Base-by-base conservation (phyloP, 2,329 filamentous ascomycete species). In the Claviceps capensis region DNA sequence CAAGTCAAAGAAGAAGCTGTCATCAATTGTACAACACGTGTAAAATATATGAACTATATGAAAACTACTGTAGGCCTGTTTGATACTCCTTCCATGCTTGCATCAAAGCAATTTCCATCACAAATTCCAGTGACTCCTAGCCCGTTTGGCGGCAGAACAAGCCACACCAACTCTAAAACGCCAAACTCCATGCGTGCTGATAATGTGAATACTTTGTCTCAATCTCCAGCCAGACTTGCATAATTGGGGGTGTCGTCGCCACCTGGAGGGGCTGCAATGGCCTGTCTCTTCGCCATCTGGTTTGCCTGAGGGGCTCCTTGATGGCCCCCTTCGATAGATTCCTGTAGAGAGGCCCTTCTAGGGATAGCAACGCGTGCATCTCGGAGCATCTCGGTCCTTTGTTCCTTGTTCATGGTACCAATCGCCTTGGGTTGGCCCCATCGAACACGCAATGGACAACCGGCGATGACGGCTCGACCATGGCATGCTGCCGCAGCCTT, bases 381-480 rank as follows among this genome's bases (percentile, higher is more conserved):
- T 38, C 83, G 79, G 22, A 90, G 82, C 73, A 95, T 88, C 62
- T 85, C 79, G 58, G 85, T 76, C 44, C 91, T 79, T 65, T 95
- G 80, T 51, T 96, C 89, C 55, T 85, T 84, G 57, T 95, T 87
- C 82, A 97, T 86, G 23, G 81, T 94, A 52, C 95, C 93, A 52
- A 98, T 76, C 1, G 91, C 85, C 71, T 89, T 93, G 16, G 94
- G 91, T 64, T 86, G 85, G 16, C 90, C 91, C 93, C 93, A 98
- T 56, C 89, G 83, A 17, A 98, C 82, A 36, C 91, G 77, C 55
- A 98, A 69, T 0, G 93, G 93, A 60, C 91, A 96, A 3, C 93
- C 93, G 38, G 89, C 83, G 60, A 98, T 87, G 6, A 97, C 81
- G 0, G 89, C 88, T 55, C 85, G 86, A 5, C 94, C 93, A 66